Conservation (phyloP, 768 basidiomycete genomes). For the Suillus ampliporus region DNA sequence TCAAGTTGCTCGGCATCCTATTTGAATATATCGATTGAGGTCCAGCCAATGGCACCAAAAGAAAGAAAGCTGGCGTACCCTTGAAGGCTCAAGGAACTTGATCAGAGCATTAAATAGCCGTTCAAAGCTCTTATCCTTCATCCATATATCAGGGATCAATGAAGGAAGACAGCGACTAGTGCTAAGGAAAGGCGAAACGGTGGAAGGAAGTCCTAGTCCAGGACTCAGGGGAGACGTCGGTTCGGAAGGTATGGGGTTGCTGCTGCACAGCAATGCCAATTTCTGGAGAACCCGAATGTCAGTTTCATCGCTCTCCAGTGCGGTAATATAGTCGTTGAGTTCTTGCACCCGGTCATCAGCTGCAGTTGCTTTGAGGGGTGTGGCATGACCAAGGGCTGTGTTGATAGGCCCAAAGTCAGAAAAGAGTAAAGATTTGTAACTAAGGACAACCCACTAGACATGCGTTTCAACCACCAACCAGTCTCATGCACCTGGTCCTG, state of each 20-base stretch:
- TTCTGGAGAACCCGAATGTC: conserved; percentile 65
- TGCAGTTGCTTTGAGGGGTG: conserved; percentile 46
- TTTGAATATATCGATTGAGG: conserved; percentile 5
- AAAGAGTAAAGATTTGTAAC: not conserved
- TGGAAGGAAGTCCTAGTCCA: conserved; percentile 53
- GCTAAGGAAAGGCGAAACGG: conserved; percentile 62
- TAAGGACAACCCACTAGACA: conserved; percentile 57
- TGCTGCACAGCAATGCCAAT: conserved; percentile 65
- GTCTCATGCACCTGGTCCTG: conserved; percentile 72
- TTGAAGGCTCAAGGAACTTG: conserved; percentile 62
- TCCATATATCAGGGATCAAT: conserved; percentile 70
- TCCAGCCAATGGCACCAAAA: conserved; percentile 4
- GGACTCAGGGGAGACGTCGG: conserved; percentile 60
- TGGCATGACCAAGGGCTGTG: conserved; percentile 51
- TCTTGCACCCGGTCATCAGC: conserved; percentile 51
- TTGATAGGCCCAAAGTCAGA: conserved; percentile 17
- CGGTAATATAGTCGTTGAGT: conserved; percentile 56
- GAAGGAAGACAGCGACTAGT: conserved; percentile 42
- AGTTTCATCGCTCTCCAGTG: conserved; percentile 58
- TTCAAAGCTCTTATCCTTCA: conserved; percentile 71
- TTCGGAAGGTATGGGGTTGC: conserved; percentile 53
- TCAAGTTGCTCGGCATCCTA: conserved; percentile 72
- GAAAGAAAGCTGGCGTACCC: conserved; percentile 49
- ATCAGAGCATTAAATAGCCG: conserved; percentile 70
- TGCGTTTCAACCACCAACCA: conserved; percentile 86